Percentiles rank a stretch among this genome's conserved stretches.
Evolutionary conservation across 169 alveolate species (phyloP).

Genomic region (Haemoproteus tartakovskyi): DNA sequence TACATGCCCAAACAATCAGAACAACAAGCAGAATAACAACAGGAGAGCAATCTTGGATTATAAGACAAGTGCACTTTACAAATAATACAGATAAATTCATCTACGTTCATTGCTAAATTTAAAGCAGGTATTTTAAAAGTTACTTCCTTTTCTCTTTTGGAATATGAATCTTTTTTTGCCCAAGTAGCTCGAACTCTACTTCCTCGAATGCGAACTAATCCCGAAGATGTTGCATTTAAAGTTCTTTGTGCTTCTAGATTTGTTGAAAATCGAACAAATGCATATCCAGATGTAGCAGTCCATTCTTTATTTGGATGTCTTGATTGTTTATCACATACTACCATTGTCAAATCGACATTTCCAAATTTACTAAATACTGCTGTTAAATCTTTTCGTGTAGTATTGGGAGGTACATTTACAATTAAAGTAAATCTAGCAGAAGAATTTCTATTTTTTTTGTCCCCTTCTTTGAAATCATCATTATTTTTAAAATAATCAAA

Average conservation of each 20-base stretch:
- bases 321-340: slow-evolving; percentile 72
- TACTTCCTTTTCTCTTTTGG: slow-evolving; percentile 55
- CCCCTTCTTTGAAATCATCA: neutral
- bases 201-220: slow-evolving; percentile 68
- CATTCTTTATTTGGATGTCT: slow-evolving; percentile 76
- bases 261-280: slow-evolving; percentile 71
- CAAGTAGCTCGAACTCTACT: slow-evolving; percentile 73
- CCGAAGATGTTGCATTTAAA: slow-evolving; percentile 64
- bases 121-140: slow-evolving; percentile 43
- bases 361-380: slow-evolving; percentile 70
- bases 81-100: slow-evolving; percentile 43
- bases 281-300: slow-evolving; percentile 76
- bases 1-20: slow-evolving; percentile 32
- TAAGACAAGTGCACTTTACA: slow-evolving; percentile 38
- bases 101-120: slow-evolving; percentile 11
- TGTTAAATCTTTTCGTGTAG: slow-evolving; percentile 68
- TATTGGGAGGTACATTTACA: slow-evolving; percentile 72
- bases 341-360: slow-evolving; percentile 71
- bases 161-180: slow-evolving; percentile 74
- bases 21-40: slow-evolving; percentile 48
- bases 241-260: slow-evolving; percentile 66
- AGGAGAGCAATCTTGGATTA: slow-evolving; percentile 40
- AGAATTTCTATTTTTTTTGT: neutral
- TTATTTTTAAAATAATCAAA: too few species aligned
- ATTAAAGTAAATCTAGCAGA: slow-evolving; percentile 67